phyloP scores from a whole-genome alignment of 331 rosid genomes.

The Saraca asoca region DNA sequence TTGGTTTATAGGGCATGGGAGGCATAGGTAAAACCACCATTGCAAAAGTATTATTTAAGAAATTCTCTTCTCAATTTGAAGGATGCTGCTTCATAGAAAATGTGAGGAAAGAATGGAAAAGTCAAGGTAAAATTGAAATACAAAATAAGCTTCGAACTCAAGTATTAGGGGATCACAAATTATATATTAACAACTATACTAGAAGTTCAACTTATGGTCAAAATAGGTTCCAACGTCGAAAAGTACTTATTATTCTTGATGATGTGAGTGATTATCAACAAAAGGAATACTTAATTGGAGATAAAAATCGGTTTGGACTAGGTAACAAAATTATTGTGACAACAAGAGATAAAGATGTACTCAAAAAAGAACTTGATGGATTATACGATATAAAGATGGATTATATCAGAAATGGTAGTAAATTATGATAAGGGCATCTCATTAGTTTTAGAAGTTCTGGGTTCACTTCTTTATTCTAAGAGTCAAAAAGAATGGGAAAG shows the following conservation, averaged over 20 bases:
- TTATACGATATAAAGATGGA: background rate
- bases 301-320: background rate
- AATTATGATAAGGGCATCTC: background rate
- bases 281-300: conserved; percentile 3
- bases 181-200: background rate
- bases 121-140: background rate
- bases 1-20: too few species aligned
- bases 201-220: background rate
- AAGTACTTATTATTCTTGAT: conserved; percentile 13
- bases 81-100: background rate
- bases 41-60: too few species aligned
- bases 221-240: background rate
- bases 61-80: background rate
- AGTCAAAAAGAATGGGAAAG: background rate
- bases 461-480: background rate
- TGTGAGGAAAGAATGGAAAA: background rate
- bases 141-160: background rate
- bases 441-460: background rate
- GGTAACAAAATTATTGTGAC: background rate
- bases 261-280: conserved; percentile 8
- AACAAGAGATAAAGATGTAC: background rate
- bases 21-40: too few species aligned
- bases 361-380: too few species aligned
- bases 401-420: background rate
- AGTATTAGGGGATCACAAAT: background rate